Percentiles rank a stretch among this genome's conserved stretches.
phyloP scores from a whole-genome alignment of 768 basidiomycete genomes.

The Agrocybe chaxingu region DNA sequence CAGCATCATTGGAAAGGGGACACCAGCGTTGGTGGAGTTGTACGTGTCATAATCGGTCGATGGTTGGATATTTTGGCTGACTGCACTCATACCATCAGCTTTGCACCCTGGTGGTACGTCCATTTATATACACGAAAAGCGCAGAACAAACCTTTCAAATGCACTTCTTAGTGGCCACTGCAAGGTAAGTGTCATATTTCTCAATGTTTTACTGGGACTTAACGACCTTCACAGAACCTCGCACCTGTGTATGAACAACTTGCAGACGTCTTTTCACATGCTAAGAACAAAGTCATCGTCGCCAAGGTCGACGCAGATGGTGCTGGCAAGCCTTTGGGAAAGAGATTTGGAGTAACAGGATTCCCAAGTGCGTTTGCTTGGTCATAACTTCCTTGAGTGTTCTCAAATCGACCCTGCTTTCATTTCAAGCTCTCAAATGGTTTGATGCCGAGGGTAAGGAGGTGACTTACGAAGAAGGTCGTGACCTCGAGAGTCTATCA shows the following conservation, averaged over 20 bases:
- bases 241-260: slow-evolving; percentile 88
- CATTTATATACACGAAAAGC: background rate
- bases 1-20: slow-evolving; percentile 68
- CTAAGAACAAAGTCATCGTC: slow-evolving; percentile 79
- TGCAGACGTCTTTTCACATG: slow-evolving; percentile 78
- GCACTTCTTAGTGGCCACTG: slow-evolving; percentile 68
- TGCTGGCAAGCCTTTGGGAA: slow-evolving; percentile 70
- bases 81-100: slow-evolving; percentile 39
- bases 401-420: slow-evolving; percentile 10
- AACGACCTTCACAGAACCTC: slow-evolving; percentile 54
- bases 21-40: slow-evolving; percentile 89
- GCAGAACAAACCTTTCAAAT: slow-evolving; percentile 4
- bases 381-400: background rate
- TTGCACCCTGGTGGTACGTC: slow-evolving; percentile 84
- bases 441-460: slow-evolving; percentile 68
- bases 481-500: slow-evolving; percentile 76
- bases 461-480: slow-evolving; percentile 70
- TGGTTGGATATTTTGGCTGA: slow-evolving; percentile 4
- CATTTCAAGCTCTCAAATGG: slow-evolving; percentile 79
- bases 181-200: slow-evolving; percentile 50
- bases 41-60: slow-evolving; percentile 37
- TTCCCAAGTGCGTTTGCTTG: slow-evolving; percentile 71
- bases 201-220: background rate
- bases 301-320: slow-evolving; percentile 95
- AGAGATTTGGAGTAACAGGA: slow-evolving; percentile 76